Evolutionary conservation across 2,329 filamentous ascomycete species (phyloP), one percentile per base, ranked within the genome.

Genomic region (Paradendryphiella salina): DNA sequence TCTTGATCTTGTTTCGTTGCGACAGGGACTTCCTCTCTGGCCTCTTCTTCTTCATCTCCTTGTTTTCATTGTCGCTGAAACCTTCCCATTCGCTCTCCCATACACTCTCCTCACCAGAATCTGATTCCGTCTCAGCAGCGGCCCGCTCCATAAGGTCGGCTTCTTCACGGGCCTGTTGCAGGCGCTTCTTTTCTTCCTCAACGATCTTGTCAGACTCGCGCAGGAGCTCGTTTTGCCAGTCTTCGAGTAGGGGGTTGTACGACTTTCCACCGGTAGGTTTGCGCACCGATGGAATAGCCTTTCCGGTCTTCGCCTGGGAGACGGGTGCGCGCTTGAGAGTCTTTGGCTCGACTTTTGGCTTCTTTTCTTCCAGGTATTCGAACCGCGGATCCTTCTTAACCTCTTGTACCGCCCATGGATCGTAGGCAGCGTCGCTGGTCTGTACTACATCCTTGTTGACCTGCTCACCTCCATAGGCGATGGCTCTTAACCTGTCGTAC

Each of bases 221-320:
- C 15, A 82, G 80, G 36, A 96, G 77, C 13, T 93, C 83, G 7
- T 83, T 80, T 63, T 92, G 87, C 81, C 95, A 99, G 57, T 96
- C 91, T 57, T 85, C 82, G 63, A 95, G 95, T 5, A 84, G 78
- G 0, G 94, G 94, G 71, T 99, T 99, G 77, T 99, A 99, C 64
- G 90, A 96, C 73, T 87, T 90, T 52, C 90, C 91, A 13, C 87
- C 90, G 5, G 85, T 82, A 1, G 94, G 94, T 66, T 85, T 88
- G 54, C 82, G 80, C 0, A 99, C 88, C 2, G 91, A 86, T 1
- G 90, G 88, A 7, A 96, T 79, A 0, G 82, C 74, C 72, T 93
- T 96, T 31, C 91, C 92, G 66, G 81, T 90, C 35, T 87, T 88
- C n/a, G 89, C 82, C 23, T 97, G 81, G 3, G 92, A 90, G 45